Evolutionary conservation across 371 early-diverging fungal species (phyloP), one percentile per base, ranked within the genome.

Genomic region (Conidiobolus incongruus): DNA sequence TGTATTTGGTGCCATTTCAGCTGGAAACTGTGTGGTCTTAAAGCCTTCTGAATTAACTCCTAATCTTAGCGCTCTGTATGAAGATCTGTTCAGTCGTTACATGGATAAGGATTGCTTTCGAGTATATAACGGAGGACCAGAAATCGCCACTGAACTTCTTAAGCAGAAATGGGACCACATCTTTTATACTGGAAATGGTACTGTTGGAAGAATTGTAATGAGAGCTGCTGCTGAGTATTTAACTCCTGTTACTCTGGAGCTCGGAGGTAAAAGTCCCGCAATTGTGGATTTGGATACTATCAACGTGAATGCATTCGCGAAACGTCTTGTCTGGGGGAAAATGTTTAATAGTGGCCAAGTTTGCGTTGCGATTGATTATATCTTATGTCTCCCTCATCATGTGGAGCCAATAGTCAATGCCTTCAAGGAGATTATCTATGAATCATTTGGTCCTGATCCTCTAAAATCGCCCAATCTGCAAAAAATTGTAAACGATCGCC

Each of bases 161-260:
- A 63, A 62, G 32, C 59, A 75, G 44, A 56, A 59, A 47, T 84
- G 76, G 38, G 87, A 89, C 59, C 80, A 83, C 55, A 89, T 86
- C 48, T 84, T 86, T 40, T 94, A 80, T 56, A 94, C 95, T 2
- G 93, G 95, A 38, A 77, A 68, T n/a, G n/a, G n/a, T n/a, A n/a
- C n/a, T 19, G 80, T 92, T 20, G 95, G 82, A 20, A 72, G 63
- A 45, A 60, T 85, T 21, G 70, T 88, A 17, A 75, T 77, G 66
- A 43, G 47, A 11, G 85, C 83, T 1, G 90, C 87, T 4, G 69
- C 78, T 17, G 71, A 77, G 47, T 62, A 75, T 24, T 55, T 85
- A 35, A 74, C 84, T 0, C 75, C 80, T 28, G 75, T 81, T n/a
- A 75, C 80, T 4, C 60, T 89, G 26, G 90, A 89, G 49, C 64